Evolutionary conservation across 768 basidiomycete genomes (phyloP).

Genomic region (Suillus clintonianus): DNA sequence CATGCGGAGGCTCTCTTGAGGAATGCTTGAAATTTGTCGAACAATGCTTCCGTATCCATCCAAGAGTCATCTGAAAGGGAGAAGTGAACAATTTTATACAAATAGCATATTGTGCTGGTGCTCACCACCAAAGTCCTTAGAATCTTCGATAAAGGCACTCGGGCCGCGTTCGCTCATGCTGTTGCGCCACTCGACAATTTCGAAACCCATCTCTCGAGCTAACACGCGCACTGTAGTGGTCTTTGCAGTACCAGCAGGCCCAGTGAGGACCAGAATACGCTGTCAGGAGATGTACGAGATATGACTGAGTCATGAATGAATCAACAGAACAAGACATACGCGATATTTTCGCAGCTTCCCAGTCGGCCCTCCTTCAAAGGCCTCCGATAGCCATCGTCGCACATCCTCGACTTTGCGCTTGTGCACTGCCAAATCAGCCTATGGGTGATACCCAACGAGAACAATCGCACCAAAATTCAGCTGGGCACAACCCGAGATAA

Average conservation of each 20-base stretch:
- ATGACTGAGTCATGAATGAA: neutral
- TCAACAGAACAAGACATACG: constrained; percentile 42
- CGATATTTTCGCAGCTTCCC: constrained; percentile 72
- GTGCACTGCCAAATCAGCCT: constrained; percentile 82
- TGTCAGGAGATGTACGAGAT: constrained; percentile 29
- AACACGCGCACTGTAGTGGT: constrained; percentile 82
- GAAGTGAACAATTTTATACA: neutral
- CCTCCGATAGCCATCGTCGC: constrained; percentile 71
- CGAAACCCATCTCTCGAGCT: constrained; percentile 70
- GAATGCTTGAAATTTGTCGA: constrained; percentile 76
- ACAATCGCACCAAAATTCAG: neutral
- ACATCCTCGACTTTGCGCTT: constrained; percentile 78
- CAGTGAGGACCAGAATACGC: constrained; percentile 84
- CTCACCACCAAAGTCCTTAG: constrained; percentile 11
- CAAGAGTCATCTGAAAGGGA: constrained; percentile 13
- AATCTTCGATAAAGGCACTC: constrained; percentile 19
- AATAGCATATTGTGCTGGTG: neutral
- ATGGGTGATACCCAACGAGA: constrained; percentile 1
- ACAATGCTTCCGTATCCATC: constrained; percentile 32
- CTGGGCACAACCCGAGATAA: constrained; percentile 1
- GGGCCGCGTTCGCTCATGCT: constrained; percentile 52
- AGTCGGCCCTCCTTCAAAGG: constrained; percentile 66
- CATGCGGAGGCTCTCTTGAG: constrained; percentile 69
- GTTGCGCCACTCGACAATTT: constrained; percentile 87
- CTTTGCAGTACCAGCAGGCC: constrained; percentile 90